A percentile compares a stretch with the other conserved stretches of the same genome.
These are phyloP conservation scores for Candida suzukii DNA, from an alignment of 805 yeast genomes.

Conservation along the genomic window DNA sequence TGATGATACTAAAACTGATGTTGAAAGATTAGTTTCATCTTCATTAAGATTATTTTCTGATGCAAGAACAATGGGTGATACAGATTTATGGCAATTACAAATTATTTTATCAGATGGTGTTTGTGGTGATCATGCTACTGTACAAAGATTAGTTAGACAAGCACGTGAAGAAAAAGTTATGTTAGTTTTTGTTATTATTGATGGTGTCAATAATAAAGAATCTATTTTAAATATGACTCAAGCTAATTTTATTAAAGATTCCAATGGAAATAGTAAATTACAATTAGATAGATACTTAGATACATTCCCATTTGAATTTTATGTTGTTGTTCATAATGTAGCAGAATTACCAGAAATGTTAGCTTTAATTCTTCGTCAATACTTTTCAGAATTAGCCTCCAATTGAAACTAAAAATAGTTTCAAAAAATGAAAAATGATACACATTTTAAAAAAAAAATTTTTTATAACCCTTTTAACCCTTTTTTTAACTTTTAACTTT, in stretches of 20 bases:
- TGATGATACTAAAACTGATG: constrained; percentile 82
- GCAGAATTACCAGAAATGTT: constrained; percentile 88
- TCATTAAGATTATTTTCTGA: constrained; percentile 70
- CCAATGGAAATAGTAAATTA: constrained; percentile 61
- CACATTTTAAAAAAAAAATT: too few species aligned
- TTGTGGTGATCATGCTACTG: constrained; percentile 86
- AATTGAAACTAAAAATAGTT: constrained; percentile 5
- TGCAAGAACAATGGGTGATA: constrained; percentile 32
- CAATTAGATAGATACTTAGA: constrained; percentile 82
- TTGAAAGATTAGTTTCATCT: constrained; percentile 60
- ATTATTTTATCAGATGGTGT: constrained; percentile 95
- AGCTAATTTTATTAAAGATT: constrained; percentile 72
- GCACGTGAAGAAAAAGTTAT: constrained; percentile 90
- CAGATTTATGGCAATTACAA: constrained; percentile 88
- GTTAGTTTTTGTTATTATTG: constrained; percentile 92
- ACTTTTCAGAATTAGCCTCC: constrained; percentile 65
- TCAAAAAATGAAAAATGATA: too few species aligned
- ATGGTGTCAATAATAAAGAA: constrained; percentile 77
- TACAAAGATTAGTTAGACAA: constrained; percentile 77
- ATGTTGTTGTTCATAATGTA: constrained; percentile 87
- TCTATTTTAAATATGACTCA: constrained; percentile 94
- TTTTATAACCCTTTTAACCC: background rate
- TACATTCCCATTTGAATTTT: constrained; percentile 93
- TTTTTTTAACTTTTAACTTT: background rate
- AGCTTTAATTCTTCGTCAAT: constrained; percentile 83